Evolutionary conservation across 129 eudicot species (phyloP).

Genomic region (Dittrichia graveolens): DNA sequence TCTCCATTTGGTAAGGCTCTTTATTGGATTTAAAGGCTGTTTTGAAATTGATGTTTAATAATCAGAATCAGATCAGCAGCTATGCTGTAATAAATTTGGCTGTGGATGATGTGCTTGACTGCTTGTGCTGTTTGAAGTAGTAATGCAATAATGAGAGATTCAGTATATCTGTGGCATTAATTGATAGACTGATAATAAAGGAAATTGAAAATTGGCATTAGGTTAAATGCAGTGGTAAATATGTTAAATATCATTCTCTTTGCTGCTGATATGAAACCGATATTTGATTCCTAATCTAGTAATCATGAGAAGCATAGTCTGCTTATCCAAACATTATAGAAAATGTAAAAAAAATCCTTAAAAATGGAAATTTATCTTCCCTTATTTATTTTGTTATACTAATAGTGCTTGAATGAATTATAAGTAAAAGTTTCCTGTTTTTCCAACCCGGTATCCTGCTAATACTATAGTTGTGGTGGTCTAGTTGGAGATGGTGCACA

Average conservation of each 20-base stretch:
- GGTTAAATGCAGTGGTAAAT: not conserved
- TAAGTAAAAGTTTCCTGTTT: too few species aligned
- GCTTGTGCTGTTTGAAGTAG: not conserved
- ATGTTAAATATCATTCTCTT: not conserved
- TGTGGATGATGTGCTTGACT: not conserved
- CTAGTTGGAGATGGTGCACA: conserved; percentile 94
- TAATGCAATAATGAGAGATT: conserved; percentile 7
- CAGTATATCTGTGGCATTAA: conserved; percentile 7
- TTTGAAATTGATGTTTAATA: not conserved
- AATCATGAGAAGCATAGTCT: not conserved
- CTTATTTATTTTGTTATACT: too few species aligned
- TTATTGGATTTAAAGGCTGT: conserved; percentile 17
- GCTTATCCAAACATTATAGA: not conserved
- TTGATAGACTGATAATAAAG: not conserved
- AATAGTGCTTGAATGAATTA: too few species aligned
- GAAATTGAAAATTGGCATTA: not conserved
- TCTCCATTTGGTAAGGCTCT: conserved; percentile 79
- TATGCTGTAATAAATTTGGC: not conserved
- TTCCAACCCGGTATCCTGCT: too few species aligned
- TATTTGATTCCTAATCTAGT: not conserved
- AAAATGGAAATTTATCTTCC: too few species aligned
- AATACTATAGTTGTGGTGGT: conserved; percentile 5
- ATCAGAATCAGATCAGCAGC: not conserved
- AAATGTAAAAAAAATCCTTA: too few species aligned
- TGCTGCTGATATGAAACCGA: not conserved